Base-by-base conservation (phyloP, 2,329 filamentous ascomycete genomes). In the Clonostachys byssicola region DNA sequence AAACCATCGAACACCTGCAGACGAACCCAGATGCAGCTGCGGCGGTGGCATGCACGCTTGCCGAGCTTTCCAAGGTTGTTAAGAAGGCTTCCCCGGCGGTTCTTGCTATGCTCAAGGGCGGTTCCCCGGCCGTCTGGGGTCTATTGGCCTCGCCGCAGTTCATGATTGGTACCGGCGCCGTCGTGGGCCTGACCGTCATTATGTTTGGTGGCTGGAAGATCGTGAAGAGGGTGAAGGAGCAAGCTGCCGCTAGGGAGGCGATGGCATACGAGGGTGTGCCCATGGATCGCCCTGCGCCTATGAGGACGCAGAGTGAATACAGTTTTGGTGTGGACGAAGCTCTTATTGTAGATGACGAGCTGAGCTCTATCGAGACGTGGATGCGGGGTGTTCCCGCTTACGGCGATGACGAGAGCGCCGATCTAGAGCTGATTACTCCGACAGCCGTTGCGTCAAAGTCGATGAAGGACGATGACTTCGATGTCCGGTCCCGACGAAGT, bases 121-220 rank as follows among this genome's bases (percentile, higher is more conserved):
- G 85, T 17, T 92, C 91, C 36, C 94, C 94, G 0, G 86, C 88
- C 8, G 85, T 96, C 17, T 92, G 96, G 56, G 88, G 86, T 0
- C 78, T 99, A 18, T 80, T 99, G 5, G 85, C 89, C 0, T 92
- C 87, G 48, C 94, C 94, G 1, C 90, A 99, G 60, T 99, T 99
- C 62, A 80, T 96, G 52, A 96, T 99, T 57, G 91, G 91, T 5
- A 90, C 89, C 1, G 89, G 92, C 40, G 83, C 96, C 13, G 89
- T 88, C 1, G 84, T 96, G 1, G 94, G 94, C 13, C 85, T 96
- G n/a, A 97, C 94, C 0, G 85, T 97, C 9, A 89, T 99, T 58
- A 92, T 94, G 64, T 89, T 99, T 50, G 94, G 94, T 46, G 92
- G 94, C 6, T 97, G 90, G 80, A 97, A 96, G 71, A 96, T 99